Conservation (phyloP, 257 asterid genomes). For the Solanum stenotomum region DNA sequence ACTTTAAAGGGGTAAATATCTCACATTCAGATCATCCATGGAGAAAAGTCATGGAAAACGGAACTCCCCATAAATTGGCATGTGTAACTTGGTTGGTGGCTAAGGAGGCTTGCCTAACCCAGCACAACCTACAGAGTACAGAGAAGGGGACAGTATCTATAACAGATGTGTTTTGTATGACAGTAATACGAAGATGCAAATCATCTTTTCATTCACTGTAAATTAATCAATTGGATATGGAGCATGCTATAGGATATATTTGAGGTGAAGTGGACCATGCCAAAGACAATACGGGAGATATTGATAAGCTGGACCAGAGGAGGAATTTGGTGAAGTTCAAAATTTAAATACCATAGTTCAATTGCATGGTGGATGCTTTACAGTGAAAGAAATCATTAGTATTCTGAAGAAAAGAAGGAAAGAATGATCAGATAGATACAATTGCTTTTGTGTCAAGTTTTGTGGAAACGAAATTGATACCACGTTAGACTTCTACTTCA, state of each 20-base stretch:
- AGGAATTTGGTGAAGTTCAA: neutral
- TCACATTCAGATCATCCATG: neutral
- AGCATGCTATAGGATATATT: neutral
- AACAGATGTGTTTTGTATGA: neutral
- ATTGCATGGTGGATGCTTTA: neutral
- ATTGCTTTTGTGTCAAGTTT: neutral
- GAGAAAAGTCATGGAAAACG: neutral
- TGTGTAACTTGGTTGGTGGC: neutral
- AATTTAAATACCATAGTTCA: neutral
- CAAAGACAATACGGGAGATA: neutral
- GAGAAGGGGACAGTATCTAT: neutral
- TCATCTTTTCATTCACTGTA: neutral
- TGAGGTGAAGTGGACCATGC: neutral
- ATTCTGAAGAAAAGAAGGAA: neutral
- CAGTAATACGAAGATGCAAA: neutral
- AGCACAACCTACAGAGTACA: neutral
- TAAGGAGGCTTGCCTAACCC: neutral
- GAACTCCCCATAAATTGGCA: neutral
- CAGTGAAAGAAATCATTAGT: neutral
- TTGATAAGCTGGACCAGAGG: neutral
- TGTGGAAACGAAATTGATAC: neutral
- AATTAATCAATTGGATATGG: neutral
- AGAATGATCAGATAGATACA: neutral
- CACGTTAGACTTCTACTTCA: neutral
- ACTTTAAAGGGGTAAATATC: neutral